Conservation (phyloP, 768 basidiomycete species). For the Termitomyces titanicus region DNA sequence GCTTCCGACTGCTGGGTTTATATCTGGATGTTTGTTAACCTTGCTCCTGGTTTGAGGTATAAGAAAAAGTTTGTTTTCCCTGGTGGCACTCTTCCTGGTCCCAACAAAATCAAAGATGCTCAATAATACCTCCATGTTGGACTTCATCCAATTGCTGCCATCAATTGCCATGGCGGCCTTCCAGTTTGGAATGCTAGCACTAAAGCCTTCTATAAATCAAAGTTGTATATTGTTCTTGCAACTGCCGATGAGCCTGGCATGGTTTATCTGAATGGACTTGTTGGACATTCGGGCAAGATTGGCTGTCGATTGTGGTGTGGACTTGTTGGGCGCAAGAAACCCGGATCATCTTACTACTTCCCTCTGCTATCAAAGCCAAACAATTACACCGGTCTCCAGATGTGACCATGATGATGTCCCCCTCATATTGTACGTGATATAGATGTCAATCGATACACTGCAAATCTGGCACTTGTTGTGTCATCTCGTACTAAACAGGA, state of each 20-base stretch:
- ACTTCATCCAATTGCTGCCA: constrained; percentile 2
- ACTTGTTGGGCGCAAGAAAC: constrained; percentile 22
- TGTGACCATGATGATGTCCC: constrained; percentile 22
- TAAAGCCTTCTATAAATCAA: constrained; percentile 6
- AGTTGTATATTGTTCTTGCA: not conserved
- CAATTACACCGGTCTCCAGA: constrained; percentile 18
- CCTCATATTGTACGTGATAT: not conserved
- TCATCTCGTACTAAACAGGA: not conserved
- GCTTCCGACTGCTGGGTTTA: constrained; percentile 29
- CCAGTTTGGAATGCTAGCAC: not conserved
- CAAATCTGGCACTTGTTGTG: not conserved
- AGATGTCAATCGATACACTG: not conserved
- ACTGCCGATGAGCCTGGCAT: constrained; percentile 27
- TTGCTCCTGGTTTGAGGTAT: not conserved
- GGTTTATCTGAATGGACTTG: constrained; percentile 21
- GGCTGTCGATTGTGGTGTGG: constrained; percentile 30
- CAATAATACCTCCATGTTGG: not conserved
- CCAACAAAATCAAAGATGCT: constrained; percentile 4
- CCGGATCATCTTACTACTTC: constrained; percentile 19
- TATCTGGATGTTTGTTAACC: constrained; percentile 29
- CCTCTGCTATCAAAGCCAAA: constrained; percentile 19
- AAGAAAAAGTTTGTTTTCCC: not conserved
- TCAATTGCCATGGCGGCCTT: not conserved
- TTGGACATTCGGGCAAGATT: constrained; percentile 24
- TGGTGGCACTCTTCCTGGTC: constrained; percentile 6